Conservation (phyloP, 805 yeast species). For the Candida xiaguanensis region DNA sequence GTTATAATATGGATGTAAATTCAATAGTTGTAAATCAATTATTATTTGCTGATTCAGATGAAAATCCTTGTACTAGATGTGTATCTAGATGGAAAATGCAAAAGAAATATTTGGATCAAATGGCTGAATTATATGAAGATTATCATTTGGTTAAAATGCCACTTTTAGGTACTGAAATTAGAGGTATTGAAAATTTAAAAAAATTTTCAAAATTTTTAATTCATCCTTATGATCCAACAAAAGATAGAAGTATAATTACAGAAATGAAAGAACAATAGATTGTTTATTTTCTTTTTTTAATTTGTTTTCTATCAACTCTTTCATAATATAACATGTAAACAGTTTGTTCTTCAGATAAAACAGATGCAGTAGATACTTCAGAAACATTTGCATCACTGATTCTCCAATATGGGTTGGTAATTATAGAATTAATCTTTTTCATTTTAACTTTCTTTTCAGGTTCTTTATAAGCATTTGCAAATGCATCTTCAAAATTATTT, state of each 20-base stretch:
- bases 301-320: slow-evolving; percentile 34
- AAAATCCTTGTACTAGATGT: slow-evolving; percentile 81
- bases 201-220: slow-evolving; percentile 79
- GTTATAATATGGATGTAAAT: slow-evolving; percentile 94
- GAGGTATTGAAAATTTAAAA: slow-evolving; percentile 84
- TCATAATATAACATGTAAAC: slow-evolving; percentile 87
- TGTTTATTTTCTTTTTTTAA: slow-evolving; percentile 9
- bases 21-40: slow-evolving; percentile 94
- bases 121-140: slow-evolving; percentile 94
- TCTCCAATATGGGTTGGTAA: slow-evolving; percentile 74
- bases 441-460: slow-evolving; percentile 26
- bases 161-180: slow-evolving; percentile 86
- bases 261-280: slow-evolving; percentile 48
- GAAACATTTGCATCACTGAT: slow-evolving; percentile 72
- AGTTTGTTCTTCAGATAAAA: slow-evolving; percentile 66
- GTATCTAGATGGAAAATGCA: slow-evolving; percentile 94
- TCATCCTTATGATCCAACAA: slow-evolving; percentile 69
- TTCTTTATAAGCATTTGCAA: slow-evolving; percentile 16
- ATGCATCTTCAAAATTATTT: slow-evolving; percentile 19
- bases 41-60: slow-evolving; percentile 77
- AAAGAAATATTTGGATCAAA: slow-evolving; percentile 88
- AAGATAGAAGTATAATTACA: slow-evolving; percentile 50
- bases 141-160: slow-evolving; percentile 97
- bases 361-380: slow-evolving; percentile 57
- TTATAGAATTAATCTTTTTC: slow-evolving; percentile 53